Evolutionary conservation across 805 yeast genomes (phyloP).

Genomic region (Sporopachydermia lactativora): DNA sequence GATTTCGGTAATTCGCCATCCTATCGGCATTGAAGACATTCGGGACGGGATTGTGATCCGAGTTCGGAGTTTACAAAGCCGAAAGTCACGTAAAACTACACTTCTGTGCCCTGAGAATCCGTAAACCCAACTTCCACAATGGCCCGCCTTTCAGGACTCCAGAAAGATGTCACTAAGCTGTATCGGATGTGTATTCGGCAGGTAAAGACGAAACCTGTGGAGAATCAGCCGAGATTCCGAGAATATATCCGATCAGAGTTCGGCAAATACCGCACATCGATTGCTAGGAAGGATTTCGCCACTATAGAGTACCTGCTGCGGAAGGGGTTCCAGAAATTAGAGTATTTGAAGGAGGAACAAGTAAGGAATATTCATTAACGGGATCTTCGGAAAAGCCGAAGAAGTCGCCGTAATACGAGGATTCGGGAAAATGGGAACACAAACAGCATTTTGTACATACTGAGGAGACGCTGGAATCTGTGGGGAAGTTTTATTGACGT

Average conservation of each 20-base stretch:
- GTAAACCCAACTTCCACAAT: not conserved
- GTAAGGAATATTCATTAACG: conserved; percentile 48
- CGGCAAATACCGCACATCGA: conserved; percentile 28
- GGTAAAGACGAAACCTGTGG: conserved; percentile 30
- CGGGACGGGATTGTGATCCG: too few species aligned
- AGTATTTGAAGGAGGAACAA: conserved; percentile 56
- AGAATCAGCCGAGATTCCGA: conserved; percentile 30
- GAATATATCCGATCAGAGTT: conserved; percentile 49
- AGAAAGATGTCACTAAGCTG: conserved; percentile 30
- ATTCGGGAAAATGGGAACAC: too few species aligned
- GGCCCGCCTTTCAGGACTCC: conserved; percentile 21
- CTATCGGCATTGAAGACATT: too few species aligned
- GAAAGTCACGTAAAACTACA: too few species aligned
- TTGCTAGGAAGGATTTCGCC: conserved; percentile 68
- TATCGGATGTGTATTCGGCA: conserved; percentile 35
- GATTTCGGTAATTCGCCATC: too few species aligned
- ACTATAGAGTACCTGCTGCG: conserved; percentile 78
- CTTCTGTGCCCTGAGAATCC: too few species aligned
- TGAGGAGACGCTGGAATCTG: too few species aligned
- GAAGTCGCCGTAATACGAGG: too few species aligned
- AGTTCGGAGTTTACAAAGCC: too few species aligned
- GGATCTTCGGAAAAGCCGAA: too few species aligned
- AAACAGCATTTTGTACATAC: too few species aligned
- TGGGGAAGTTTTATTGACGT: too few species aligned
- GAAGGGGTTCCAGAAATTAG: conserved; percentile 56